Evolutionary conservation across 305 asterid genomes (phyloP), one percentile per base, ranked within the genome.

Genomic region (Fraxinus albicans): DNA sequence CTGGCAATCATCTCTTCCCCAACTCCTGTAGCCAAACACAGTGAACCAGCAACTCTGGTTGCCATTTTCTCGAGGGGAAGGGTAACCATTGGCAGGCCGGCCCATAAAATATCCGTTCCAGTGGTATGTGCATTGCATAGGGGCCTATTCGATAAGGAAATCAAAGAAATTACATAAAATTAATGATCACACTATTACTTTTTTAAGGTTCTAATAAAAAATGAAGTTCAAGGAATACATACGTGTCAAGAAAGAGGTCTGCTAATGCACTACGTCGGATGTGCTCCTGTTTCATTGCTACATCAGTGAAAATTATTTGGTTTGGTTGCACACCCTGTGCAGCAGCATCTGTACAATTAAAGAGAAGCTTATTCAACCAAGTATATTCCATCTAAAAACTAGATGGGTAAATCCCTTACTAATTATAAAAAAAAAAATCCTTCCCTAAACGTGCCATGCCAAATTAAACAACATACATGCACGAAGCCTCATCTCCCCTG

Each of bases 41-140:
- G 89, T 60, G 99, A 96, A 81, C 98, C 98, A 85, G 99, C 99
- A 80, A 96, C 99, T 86, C 99, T 88, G 58, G 99, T 96, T 53
- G 99, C 99, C 99, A 96, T 96, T 83, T 96, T 96, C 95, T 96
- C 98, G 3, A 96, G 98, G 78, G 99, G 97, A 84, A 96, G 97
- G 58, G 99, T 96, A 73, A 96, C 77, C 95, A 96, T 92, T 29
- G 99, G 99, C 77, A 96, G 89, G 77, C 99, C 99, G 31, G 99
- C 99, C 99, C 99, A 96, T 83, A 96, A 98, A 88, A 96, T 85
- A 85, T 96, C 99, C 17, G 99, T 96, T 77, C 99, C 99, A 0
- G 99, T 95, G 31, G 99, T 96, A 84, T 96, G 99, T 53, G 98
- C 99, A 86, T 96, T 96, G 95, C 98, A 96, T 58, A 96, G 92